Evolutionary conservation across 169 alveolate species (phyloP).

Genomic region (Cardiosporidium cionae): DNA sequence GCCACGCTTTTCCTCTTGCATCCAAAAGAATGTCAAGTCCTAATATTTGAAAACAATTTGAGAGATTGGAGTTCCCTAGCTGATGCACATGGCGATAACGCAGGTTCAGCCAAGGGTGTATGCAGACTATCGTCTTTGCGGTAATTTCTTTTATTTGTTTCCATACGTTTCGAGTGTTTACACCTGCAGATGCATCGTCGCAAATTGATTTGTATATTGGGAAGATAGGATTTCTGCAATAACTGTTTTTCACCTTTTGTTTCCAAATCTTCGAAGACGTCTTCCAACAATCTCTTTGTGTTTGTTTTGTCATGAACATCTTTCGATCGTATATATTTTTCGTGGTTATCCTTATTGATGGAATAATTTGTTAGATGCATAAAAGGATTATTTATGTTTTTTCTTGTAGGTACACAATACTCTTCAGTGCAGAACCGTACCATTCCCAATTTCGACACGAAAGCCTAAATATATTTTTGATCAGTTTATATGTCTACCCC

Average conservation of each 20-base stretch:
- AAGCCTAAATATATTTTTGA: slow-evolving; percentile 38
- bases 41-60: slow-evolving; percentile 78
- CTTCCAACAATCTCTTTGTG: slow-evolving; percentile 61
- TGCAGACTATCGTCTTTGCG: slow-evolving; percentile 62
- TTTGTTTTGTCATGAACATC: slow-evolving; percentile 64
- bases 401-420: slow-evolving; percentile 68
- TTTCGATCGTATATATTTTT: slow-evolving; percentile 52
- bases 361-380: slow-evolving; percentile 91
- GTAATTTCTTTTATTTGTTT: slow-evolving; percentile 67
- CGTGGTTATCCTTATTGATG: slow-evolving; percentile 72
- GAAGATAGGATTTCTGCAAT: not conserved
- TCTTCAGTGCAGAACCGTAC: slow-evolving; percentile 88
- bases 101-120: slow-evolving; percentile 71
- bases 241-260: slow-evolving; percentile 14
- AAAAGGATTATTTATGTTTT: slow-evolving; percentile 66
- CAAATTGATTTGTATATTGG: not conserved
- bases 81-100: slow-evolving; percentile 39
- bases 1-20: slow-evolving; percentile 79
- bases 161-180: slow-evolving; percentile 65
- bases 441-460: slow-evolving; percentile 78
- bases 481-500: slow-evolving; percentile 53
- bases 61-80: slow-evolving; percentile 26
- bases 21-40: slow-evolving; percentile 89
- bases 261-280: slow-evolving; percentile 51
- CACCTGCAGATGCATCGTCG: slow-evolving; percentile 53